Evolutionary conservation across 2,329 filamentous ascomycete species (phyloP), one percentile per base, ranked within the genome.

Genomic region (Epichloe aotearoae): DNA sequence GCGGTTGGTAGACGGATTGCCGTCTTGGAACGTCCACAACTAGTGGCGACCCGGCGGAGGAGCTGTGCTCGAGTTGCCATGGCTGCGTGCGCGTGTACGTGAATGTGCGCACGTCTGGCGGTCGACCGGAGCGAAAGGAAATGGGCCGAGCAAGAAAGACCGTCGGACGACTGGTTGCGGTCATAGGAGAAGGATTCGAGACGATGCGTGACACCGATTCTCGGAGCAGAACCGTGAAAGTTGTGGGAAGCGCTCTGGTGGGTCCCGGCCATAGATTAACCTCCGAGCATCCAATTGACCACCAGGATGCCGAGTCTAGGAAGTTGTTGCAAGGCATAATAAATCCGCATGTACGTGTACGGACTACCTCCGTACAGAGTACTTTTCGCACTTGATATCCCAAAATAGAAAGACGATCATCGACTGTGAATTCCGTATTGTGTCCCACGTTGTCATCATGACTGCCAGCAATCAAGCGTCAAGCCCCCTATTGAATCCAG

Each of bases 1-100:
- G 33, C 39, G 10, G 47, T 26, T 8, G 43, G 38, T 33, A 40
- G 39, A 50, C 46, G 49, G 38, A 34, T 41, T 23, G 43, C 30
- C 36, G 51, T 46, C 43, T 14, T 47, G 11, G 34, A 33, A 47
- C 41, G 44, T 15, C 44, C 39, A 34, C 47, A 33, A 37, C 42
- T 17, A 30, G 37, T 37, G 17, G 40, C 20, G 37, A 53, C 40
- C 19, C 39, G 37, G 30, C 48, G 48, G 48, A 53, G 40, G 49
- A 53, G 45, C 49, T 37, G 49, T 26, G 49, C 36, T 30, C 52
- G 49, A 30, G 45, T 37, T n/a, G 52, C 49, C 52, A 53, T 53
- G 45, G 34, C n/a, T 34, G 38, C 23, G 17, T 37, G 19, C 17
- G 43, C 8, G 26, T 10, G 14, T 40, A 6, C 20, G 23, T 40